Percentiles rank a stretch among this genome's conserved stretches.
phyloP scores from a whole-genome alignment of 306 rosid species.

The Psophocarpus tetragonolobus region DNA sequence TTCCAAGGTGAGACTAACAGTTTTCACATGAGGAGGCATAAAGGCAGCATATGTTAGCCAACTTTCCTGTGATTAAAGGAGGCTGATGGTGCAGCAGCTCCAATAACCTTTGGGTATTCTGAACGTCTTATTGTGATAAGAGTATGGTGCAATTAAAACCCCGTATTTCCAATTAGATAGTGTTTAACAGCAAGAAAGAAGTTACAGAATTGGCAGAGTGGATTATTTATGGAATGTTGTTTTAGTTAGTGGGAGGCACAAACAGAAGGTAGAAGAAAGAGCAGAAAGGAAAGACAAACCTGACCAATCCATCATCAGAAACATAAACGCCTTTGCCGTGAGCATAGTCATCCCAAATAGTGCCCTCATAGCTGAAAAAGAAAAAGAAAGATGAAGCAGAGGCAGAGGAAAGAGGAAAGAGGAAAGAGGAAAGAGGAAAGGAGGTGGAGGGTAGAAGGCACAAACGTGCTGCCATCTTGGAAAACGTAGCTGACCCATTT shows the following conservation, averaged over 20 bases:
- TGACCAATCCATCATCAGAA: slow-evolving; percentile 66
- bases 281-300: slow-evolving; percentile 54
- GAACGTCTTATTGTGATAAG: background rate
- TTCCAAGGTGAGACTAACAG: too few species aligned
- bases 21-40: too few species aligned
- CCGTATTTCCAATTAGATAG: background rate
- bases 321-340: slow-evolving; percentile 93
- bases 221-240: too few species aligned
- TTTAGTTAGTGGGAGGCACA: background rate
- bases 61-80: too few species aligned
- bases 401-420: too few species aligned
- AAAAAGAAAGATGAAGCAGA: background rate
- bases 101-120: background rate
- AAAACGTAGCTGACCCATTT: slow-evolving; percentile 91
- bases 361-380: slow-evolving; percentile 80
- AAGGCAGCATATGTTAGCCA: too few species aligned
- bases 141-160: background rate
- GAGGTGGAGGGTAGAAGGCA: too few species aligned
- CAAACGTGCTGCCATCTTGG: slow-evolving; percentile 86
- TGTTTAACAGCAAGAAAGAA: background rate
- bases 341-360: slow-evolving; percentile 97
- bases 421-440: too few species aligned
- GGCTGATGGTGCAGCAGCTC: too few species aligned
- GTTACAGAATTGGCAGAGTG: too few species aligned
- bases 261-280: background rate